Evolutionary conservation across 257 asterid species (phyloP), one percentile per base, ranked within the genome.

Genomic region (Gentiana dahurica): DNA sequence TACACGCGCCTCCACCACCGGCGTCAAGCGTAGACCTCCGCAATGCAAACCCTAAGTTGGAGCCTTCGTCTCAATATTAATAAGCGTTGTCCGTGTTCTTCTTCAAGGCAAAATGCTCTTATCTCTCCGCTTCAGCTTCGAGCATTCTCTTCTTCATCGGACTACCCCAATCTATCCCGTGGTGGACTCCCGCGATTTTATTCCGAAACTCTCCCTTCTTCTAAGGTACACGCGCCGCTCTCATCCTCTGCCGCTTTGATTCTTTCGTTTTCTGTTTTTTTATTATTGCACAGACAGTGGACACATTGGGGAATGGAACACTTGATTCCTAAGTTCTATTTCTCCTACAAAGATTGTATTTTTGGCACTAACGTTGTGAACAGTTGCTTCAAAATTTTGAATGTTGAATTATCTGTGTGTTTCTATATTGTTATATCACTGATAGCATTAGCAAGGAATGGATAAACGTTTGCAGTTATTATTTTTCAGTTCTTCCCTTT

Each of bases 111-210:
- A 39, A 49, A 49, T 33, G 52, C 58, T 9, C 0, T 35, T 8
- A 12, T 49, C 50, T 44, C 39, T 4, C 9, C 64, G 47, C 44
- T 44, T 48, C 64, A 15, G 38, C 39, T 65, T 35, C 89, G 84
- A 24, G 53, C 84, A 36, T 80, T 77, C 65, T 83, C 95, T 12
- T 75, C 86, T 13, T 77, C 86, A 1, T 62, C 88, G 1, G 74
- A 71, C 46, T 63, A 73, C 60, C 72, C 90, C 70, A 82, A 68
- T 77, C 98, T 83, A 69, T 85, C 98, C 48, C 95, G 97, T 45
- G 97, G 97, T 12, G 85, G 97, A 57, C 88, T 85, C 59, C 95
- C 97, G 56, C 97, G 98, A 43, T 87, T 92, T 90, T 80, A 79
- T 80, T 85, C 97, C 51, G 80, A 81, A 48, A 77, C 66, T 41